phyloP scores from a whole-genome alignment of 2,329 filamentous ascomycete species.

The Thielaviopsis ethacetica region DNA sequence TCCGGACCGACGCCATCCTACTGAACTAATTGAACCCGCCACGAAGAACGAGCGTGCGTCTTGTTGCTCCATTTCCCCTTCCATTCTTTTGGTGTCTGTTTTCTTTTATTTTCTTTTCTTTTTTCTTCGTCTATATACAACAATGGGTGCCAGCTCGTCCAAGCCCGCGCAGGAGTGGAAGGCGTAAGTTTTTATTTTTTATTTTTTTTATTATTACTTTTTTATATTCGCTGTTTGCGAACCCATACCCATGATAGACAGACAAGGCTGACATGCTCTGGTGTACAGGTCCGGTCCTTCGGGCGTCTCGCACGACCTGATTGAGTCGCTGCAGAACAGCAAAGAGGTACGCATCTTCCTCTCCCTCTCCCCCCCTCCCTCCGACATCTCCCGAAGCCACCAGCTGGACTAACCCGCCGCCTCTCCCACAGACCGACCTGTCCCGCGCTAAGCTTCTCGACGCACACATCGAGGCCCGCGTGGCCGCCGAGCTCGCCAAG shows the following conservation, averaged over 20 bases:
- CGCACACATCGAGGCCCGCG: slow-evolving; percentile 74
- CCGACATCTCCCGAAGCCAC: background rate
- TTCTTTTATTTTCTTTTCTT: background rate
- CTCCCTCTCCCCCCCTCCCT: background rate
- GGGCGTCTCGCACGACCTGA: slow-evolving; percentile 60
- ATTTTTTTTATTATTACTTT: background rate
- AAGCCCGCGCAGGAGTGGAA: slow-evolving; percentile 28
- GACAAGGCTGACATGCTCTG: background rate
- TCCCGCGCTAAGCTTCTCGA: slow-evolving; percentile 72
- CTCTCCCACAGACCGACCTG: slow-evolving; percentile 54
- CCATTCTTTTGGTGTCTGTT: too few species aligned
- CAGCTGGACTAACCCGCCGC: background rate
- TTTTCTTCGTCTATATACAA: background rate
- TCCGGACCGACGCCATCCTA: background rate
- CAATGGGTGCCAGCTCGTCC: slow-evolving; percentile 13
- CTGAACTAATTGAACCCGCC: too few species aligned
- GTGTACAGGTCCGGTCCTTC: slow-evolving; percentile 25
- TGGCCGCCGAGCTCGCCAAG: slow-evolving; percentile 68
- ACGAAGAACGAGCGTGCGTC: too few species aligned
- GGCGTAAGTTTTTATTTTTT: slow-evolving; percentile 26
- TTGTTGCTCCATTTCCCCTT: too few species aligned
- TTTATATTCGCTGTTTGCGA: too few species aligned
- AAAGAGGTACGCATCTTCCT: slow-evolving; percentile 52
- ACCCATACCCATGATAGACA: too few species aligned
- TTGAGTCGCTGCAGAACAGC: slow-evolving; percentile 69